Evolutionary conservation across 768 basidiomycete genomes (phyloP).

Genomic region (Paxillus involutus): DNA sequence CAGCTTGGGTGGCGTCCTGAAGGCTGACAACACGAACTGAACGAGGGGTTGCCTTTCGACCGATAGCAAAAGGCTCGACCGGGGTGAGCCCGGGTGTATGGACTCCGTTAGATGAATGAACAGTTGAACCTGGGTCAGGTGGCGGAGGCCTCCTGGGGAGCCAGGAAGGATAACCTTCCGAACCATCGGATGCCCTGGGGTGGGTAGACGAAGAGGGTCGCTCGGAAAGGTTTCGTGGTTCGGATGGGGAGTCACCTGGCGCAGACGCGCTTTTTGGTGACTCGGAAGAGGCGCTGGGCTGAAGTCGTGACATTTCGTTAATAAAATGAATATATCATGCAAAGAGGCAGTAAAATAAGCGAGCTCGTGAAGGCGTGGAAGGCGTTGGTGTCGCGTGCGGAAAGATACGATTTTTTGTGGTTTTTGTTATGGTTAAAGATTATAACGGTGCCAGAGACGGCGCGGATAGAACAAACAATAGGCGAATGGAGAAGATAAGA

Average conservation of each 20-base stretch:
- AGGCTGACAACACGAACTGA: conserved; percentile 81
- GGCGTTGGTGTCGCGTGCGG: conserved; percentile 35
- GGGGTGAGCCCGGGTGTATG: conserved; percentile 33
- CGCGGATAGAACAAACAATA: conserved; percentile 19
- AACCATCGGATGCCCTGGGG: conserved; percentile 38
- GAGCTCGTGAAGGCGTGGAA: conserved; percentile 28
- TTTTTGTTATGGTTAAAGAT: conserved; percentile 22
- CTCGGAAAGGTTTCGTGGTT: conserved; percentile 30
- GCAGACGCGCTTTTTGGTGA: conserved; percentile 31
- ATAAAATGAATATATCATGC: conserved; percentile 29
- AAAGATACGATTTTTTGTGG: conserved; percentile 16
- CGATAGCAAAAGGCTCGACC: conserved; percentile 38
- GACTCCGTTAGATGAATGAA: conserved; percentile 55
- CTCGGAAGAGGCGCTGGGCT: conserved; percentile 27
- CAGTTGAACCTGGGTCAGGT: conserved; percentile 71
- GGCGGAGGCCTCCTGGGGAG: conserved; percentile 76
- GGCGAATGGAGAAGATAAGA: conserved; percentile 21
- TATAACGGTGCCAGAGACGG: conserved; percentile 17
- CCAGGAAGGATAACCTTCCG: conserved; percentile 83
- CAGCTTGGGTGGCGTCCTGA: conserved; percentile 46
- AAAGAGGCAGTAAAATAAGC: conserved; percentile 26
- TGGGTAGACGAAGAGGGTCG: conserved; percentile 36
- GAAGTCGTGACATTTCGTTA: conserved; percentile 39
- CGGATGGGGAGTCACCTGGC: conserved; percentile 20
- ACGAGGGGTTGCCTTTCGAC: conserved; percentile 78